Evolutionary conservation across 78 protist species (phyloP), one percentile per base, ranked within the genome.

Genomic region (Mastigamoeba balamuthi): DNA sequence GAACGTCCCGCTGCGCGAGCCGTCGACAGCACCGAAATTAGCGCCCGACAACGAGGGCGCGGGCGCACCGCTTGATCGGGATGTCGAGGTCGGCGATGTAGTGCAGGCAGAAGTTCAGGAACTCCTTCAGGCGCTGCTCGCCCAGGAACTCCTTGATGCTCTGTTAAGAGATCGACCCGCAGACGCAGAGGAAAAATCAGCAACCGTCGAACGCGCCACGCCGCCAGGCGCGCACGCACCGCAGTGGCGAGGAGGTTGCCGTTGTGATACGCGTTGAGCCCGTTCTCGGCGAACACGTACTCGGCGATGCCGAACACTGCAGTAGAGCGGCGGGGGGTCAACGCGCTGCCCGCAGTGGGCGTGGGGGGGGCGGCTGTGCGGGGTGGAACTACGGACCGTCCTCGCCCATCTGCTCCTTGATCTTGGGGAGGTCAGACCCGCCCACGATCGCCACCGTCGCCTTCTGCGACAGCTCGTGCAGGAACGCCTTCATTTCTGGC

Each of bases 261-360:
- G 30, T 79, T 93, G 66, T 95, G 81, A 85, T 40, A 95, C 1
- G 95, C 97, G 17, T 39, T 37, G 44, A 98, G 91, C 25, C 99
- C 99, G 65, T 98, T 98, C 82, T 98, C 99, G 27, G 98, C 66
- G 78, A 98, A 98, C 35, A 75, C 38, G 37, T 40, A 98, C 67
- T 96, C 92, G 42, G 80, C 92, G n/a, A 43, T 36, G 23, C 33
- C 17, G 7, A 75, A 37, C 10, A 75, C 80, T 72, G 77, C n/a
- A n/a, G n/a, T n/a, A n/a, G n/a, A 0, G 33, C 10, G 42, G 4
- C 17, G 17, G 17, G 17, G 17, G 17, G 17, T 25, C 17, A 48
- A 25, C 35, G 17, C 58, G 17, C 36, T 66, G 64, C n/a, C 23
- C 10, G 10, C 58, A 48, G 17, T 48, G 17, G 42, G 48, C 33